Percentiles rank a stretch among this genome's conserved stretches.
Evolutionary conservation across 257 asterid genomes (phyloP).

Genomic region (Capsicum chinense): DNA sequence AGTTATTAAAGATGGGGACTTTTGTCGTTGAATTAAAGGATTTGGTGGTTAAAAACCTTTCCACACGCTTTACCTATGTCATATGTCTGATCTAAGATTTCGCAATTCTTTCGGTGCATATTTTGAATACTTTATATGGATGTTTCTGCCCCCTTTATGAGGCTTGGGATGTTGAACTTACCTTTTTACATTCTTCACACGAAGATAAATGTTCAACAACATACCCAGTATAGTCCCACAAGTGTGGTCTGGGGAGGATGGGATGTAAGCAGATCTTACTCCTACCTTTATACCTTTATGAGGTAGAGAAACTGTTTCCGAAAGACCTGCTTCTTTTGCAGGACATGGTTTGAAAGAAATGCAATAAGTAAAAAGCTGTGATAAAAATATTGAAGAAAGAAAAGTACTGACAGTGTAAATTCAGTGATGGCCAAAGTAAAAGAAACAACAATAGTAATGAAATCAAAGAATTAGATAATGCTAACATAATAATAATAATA

Average conservation of each 20-base stretch:
- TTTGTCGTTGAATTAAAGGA: background rate
- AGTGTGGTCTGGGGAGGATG: too few relatives aligned
- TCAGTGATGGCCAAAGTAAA: background rate
- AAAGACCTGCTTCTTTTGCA: background rate
- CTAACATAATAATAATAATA: too few relatives aligned
- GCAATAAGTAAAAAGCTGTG: too few relatives aligned
- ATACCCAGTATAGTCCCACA: background rate
- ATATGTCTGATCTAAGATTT: background rate
- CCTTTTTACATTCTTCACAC: background rate
- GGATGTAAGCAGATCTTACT: too few relatives aligned
- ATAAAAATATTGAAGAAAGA: too few relatives aligned
- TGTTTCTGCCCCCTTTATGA: background rate
- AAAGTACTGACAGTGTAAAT: too few relatives aligned
- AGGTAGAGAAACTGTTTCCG: too few relatives aligned
- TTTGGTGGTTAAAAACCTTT: conserved; percentile 3
- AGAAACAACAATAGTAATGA: background rate
- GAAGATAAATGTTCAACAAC: background rate
- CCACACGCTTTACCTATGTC: background rate
- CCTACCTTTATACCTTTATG: too few relatives aligned
- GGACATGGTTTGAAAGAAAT: background rate
- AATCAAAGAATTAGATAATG: background rate
- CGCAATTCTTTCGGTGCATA: background rate
- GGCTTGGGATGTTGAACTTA: background rate
- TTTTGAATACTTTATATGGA: background rate
- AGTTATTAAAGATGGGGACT: background rate